A percentile compares a stretch with the other conserved stretches of the same genome.
Evolutionary conservation across 106 monocot species (phyloP).

Genomic region (Acorus calamus): DNA sequence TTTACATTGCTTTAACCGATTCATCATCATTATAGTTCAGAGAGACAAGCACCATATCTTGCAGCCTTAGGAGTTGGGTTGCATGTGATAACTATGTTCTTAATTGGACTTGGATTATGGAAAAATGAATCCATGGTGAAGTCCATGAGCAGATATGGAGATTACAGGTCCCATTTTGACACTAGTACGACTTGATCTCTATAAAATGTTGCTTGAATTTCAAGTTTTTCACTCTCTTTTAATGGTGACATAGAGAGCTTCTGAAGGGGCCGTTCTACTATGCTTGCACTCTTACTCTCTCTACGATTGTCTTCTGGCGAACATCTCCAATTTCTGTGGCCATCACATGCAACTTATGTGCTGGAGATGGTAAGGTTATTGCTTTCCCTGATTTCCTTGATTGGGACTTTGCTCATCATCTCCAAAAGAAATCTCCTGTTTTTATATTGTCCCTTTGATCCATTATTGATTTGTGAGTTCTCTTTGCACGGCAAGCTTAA

Average conservation of each 20-base stretch:
- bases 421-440: too few species aligned
- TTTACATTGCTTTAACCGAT: not conserved
- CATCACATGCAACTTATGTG: constrained; percentile 84
- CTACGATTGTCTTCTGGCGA: constrained; percentile 72
- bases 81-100: constrained; percentile 63
- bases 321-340: constrained; percentile 81
- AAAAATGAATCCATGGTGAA: constrained; percentile 85
- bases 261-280: constrained; percentile 89
- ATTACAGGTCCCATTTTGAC: constrained; percentile 40
- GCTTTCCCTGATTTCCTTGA: not conserved
- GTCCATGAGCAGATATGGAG: constrained; percentile 79
- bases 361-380: constrained; percentile 70
- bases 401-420: too few species aligned
- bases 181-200: too few species aligned
- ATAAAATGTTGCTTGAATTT: too few species aligned
- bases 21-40: constrained; percentile 32
- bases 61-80: constrained; percentile 69
- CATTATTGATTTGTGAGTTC: too few species aligned
- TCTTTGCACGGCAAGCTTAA: too few species aligned
- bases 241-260: constrained; percentile 45
- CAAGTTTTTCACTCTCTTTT: not conserved
- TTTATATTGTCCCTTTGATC: too few species aligned
- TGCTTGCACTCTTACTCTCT: constrained; percentile 73
- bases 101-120: constrained; percentile 65
- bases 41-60: constrained; percentile 60